Evolutionary conservation across 768 basidiomycete genomes (phyloP).

Genomic region (Podaxis carcinomalis): DNA sequence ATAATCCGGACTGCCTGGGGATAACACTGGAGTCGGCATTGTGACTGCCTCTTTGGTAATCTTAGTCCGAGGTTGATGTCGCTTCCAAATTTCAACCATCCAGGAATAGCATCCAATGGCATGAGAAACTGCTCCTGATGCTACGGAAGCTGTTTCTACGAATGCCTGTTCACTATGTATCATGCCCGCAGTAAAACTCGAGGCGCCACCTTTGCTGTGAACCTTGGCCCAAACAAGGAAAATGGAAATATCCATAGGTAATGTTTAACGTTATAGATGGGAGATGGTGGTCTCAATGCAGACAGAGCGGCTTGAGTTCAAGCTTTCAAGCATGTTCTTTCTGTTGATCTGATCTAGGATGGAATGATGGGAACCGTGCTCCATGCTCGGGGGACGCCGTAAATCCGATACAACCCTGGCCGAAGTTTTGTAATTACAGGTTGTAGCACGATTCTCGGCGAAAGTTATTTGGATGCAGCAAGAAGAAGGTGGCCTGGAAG

Average conservation of each 20-base stretch:
- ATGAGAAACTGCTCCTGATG: background rate
- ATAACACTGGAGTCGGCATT: background rate
- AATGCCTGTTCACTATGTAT: background rate
- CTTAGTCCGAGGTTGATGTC: background rate
- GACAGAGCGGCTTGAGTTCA: background rate
- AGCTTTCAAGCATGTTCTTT: background rate
- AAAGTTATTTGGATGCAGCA: background rate
- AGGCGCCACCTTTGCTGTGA: background rate
- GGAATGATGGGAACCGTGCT: background rate
- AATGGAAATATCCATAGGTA: background rate
- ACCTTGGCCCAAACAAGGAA: background rate
- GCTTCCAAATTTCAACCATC: background rate
- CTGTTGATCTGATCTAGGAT: constrained; percentile 11
- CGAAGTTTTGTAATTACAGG: background rate
- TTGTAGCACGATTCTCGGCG: background rate
- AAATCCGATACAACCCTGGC: constrained; percentile 1
- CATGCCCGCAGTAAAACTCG: background rate
- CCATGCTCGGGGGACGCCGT: background rate
- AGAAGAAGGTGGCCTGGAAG: background rate
- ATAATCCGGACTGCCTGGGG: background rate
- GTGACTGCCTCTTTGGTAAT: background rate
- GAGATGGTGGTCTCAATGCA: background rate
- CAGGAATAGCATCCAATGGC: background rate
- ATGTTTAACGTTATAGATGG: background rate
- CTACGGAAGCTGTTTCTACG: background rate